Evolutionary conservation across 495 filamentous ascomycete genomes (phyloP).

Genomic region (Aspergillus taichungensis): DNA sequence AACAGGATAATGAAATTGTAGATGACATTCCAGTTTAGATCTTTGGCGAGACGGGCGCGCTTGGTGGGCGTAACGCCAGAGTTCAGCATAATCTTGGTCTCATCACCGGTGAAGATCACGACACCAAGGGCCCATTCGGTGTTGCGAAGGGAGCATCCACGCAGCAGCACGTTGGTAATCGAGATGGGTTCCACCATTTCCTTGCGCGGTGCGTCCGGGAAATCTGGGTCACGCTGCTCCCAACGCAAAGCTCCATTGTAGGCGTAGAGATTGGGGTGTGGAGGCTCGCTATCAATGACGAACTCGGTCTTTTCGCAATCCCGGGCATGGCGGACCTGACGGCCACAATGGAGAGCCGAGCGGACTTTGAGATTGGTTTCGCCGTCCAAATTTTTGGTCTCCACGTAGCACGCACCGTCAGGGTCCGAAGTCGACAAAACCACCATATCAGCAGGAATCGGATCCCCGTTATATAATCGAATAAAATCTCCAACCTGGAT

Average conservation of each 20-base stretch:
- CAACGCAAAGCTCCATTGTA: constrained; percentile 86
- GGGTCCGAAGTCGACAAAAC: constrained; percentile 92
- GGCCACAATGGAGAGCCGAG: constrained; percentile 79
- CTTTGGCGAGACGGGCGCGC: constrained; percentile 78
- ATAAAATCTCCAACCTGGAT: constrained; percentile 95
- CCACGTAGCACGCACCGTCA: constrained; percentile 93
- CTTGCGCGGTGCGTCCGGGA: constrained; percentile 47
- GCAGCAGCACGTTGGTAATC: constrained; percentile 90
- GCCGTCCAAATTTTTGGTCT: constrained; percentile 96
- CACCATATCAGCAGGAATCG: constrained; percentile 89
- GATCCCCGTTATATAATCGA: constrained; percentile 91
- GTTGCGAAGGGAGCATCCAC: constrained; percentile 88
- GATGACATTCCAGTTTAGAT: constrained; percentile 95
- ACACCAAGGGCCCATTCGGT: constrained; percentile 95
- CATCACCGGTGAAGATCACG: constrained; percentile 93
- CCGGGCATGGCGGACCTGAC: constrained; percentile 74
- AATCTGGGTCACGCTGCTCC: constrained; percentile 60
- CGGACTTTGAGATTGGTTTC: constrained; percentile 98
- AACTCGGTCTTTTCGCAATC: constrained; percentile 89
- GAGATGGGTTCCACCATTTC: constrained; percentile 87
- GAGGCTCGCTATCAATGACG: constrained; percentile 79
- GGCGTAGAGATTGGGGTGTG: constrained; percentile 87
- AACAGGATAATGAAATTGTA: constrained; percentile 93
- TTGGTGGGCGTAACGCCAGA: constrained; percentile 95
- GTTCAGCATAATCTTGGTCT: constrained; percentile 99